These are phyloP conservation scores for Cladosporium velox DNA, from an alignment of 2,329 filamentous ascomycete species.

Conservation along the genomic window DNA sequence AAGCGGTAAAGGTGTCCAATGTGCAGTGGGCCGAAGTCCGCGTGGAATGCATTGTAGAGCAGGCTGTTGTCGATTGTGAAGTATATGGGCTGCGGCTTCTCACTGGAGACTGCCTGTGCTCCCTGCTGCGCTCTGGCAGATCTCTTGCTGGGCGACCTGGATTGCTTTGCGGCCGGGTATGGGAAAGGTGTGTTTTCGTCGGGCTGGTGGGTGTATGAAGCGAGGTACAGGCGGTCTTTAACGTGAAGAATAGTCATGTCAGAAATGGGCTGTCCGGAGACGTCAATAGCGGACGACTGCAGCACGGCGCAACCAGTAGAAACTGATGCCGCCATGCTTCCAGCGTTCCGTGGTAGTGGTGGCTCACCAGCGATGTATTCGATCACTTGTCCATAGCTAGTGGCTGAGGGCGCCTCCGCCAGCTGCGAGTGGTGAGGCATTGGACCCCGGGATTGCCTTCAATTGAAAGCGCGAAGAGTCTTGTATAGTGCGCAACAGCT, in stretches of 20 bases:
- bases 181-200: slow-evolving; percentile 83
- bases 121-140: slow-evolving; percentile 66
- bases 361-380: slow-evolving; percentile 89
- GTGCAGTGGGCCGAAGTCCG: slow-evolving; percentile 96
- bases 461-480: slow-evolving; percentile 20
- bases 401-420: slow-evolving; percentile 36
- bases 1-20: slow-evolving; percentile 97
- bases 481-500: slow-evolving; percentile 21
- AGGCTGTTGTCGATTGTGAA: slow-evolving; percentile 85
- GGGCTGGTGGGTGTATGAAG: slow-evolving; percentile 82
- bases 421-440: slow-evolving; percentile 20
- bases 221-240: slow-evolving; percentile 89
- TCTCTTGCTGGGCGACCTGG: slow-evolving; percentile 72
- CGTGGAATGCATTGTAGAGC: slow-evolving; percentile 97
- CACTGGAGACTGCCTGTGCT: slow-evolving; percentile 47
- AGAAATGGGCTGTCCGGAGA: slow-evolving; percentile 30
- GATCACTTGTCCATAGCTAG: slow-evolving; percentile 81
- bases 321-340: slow-evolving; percentile 15
- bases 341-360: slow-evolving; percentile 26
- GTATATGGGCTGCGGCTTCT: slow-evolving; percentile 73
- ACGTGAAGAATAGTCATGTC: slow-evolving; percentile 38
- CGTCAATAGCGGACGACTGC: slow-evolving; percentile 13
- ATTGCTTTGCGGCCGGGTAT: slow-evolving; percentile 63
- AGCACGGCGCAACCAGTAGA: slow-evolving; percentile 12
- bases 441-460: slow-evolving; percentile 10